Percentiles rank a stretch among this genome's conserved stretches.
phyloP scores from a whole-genome alignment of 805 yeast genomes.

The Pichia insulana region DNA sequence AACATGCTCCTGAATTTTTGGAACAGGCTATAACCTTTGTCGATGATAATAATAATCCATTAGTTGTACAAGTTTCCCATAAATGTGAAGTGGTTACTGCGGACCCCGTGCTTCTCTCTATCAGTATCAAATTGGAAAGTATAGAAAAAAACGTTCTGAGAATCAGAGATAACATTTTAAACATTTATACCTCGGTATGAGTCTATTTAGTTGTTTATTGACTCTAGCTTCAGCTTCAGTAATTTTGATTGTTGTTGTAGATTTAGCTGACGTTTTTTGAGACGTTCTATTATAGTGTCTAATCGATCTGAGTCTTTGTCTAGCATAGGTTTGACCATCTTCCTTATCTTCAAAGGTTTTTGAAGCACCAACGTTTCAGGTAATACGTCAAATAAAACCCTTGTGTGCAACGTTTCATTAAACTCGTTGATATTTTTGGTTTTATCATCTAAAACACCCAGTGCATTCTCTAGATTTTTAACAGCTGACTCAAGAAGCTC shows the following conservation, averaged over 20 bases:
- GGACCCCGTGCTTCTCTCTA: conserved; percentile 58
- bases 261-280: conserved; percentile 5
- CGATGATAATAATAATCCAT: conserved; percentile 25
- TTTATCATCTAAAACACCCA: conserved; percentile 4
- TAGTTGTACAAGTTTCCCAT: conserved; percentile 53
- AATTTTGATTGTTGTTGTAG: conserved; percentile 10
- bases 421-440: conserved; percentile 4
- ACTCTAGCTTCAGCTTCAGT: conserved; percentile 11
- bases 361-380: conserved; percentile 10
- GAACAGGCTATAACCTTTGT: conserved; percentile 57
- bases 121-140: conserved; percentile 54
- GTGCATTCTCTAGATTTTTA: conserved; percentile 3
- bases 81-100: conserved; percentile 54
- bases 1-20: conserved; percentile 41
- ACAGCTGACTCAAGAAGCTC: background rate
- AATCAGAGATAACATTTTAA: conserved; percentile 14
- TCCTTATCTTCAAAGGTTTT: conserved; percentile 4
- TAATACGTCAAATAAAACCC: conserved; percentile 12
- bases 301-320: conserved; percentile 5
- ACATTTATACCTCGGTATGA: background rate
- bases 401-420: conserved; percentile 1
- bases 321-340: conserved; percentile 10
- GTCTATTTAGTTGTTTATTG: conserved; percentile 2
- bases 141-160: conserved; percentile 42
- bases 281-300: background rate